Evolutionary conservation across 768 basidiomycete genomes (phyloP).

Genomic region (Boletus rubescentipes): DNA sequence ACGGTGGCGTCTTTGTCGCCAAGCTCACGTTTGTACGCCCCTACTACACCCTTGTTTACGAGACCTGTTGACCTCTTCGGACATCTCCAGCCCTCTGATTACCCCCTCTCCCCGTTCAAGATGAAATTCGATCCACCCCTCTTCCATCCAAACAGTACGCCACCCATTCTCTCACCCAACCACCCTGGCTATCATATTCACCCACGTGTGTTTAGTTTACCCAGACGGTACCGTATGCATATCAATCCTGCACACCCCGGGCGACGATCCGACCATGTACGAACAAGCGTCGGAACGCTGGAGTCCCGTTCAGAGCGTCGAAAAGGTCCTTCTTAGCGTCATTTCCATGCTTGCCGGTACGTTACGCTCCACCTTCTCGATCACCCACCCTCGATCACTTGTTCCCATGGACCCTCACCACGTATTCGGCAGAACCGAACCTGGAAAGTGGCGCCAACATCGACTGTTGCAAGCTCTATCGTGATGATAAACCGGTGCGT

Average conservation of each 20-base stretch:
- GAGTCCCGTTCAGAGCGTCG: conserved; percentile 98
- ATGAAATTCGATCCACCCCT: conserved; percentile 98
- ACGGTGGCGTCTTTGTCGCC: conserved; percentile 93
- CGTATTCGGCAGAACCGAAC: conserved; percentile 72
- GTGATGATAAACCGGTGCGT: conserved; percentile 71
- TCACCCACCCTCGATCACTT: not conserved
- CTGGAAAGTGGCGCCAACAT: conserved; percentile 97
- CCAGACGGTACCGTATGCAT: conserved; percentile 97
- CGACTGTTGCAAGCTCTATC: conserved; percentile 94
- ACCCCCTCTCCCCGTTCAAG: conserved; percentile 97
- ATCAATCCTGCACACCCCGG: conserved; percentile 94
- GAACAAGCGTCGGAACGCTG: conserved; percentile 95
- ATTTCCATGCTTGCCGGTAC: conserved; percentile 95
- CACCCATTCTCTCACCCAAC: not conserved
- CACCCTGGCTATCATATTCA: not conserved
- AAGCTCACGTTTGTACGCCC: conserved; percentile 81
- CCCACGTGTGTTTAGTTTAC: conserved; percentile 65
- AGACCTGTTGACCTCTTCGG: not conserved
- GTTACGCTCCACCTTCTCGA: conserved; percentile 17
- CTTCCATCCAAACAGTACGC: conserved; percentile 95
- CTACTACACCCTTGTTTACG: not conserved
- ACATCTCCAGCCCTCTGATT: conserved; percentile 66
- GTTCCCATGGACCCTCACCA: not conserved
- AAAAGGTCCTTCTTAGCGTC: conserved; percentile 95
- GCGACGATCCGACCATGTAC: conserved; percentile 90